Base-by-base conservation (phyloP, 352 stramenopile species). In the Phytophthora pseudosyringae region DNA sequence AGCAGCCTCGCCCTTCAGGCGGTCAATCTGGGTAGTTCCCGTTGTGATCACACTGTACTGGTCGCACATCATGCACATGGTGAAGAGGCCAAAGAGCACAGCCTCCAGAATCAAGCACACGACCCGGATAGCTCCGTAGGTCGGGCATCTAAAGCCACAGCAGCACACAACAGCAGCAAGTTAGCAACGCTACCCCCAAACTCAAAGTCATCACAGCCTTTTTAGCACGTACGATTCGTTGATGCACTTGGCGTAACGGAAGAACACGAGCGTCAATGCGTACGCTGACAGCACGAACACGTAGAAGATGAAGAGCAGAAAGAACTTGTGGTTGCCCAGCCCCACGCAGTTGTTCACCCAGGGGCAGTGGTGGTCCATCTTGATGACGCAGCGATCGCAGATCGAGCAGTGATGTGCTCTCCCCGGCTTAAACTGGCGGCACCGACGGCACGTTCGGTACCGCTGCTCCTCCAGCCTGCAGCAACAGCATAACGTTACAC, bases 311-410 rank as follows among this genome's bases (percentile, higher is more conserved):
- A 94, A 96, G 47, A 94, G 82, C 58, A 96, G 58, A 59, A 96
- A 96, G 65, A 95, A 95, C 82, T 99, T 99, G 92, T 99, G 97
- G 84, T 99, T 99, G 56, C 96, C 96, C 65, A 99, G 91, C 8
- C 97, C 98, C 53, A 99, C 97, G 75, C 97, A 99, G 86, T 99
- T 99, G 84, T 99, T 99, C 36, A 99, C 93, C 97, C 97, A 99
- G 25, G 97, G 97, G 76, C 97, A 99, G 75, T 99, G 96, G 92
- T 99, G 97, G 72, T 99, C 98, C 97, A 99, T 99, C 79, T 99
- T 98, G 58, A 99, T 93, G 52, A 99, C 93, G 59, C 96, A 99
- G 58, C 94, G 80, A 66, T 97, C 84, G 78, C 95, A 99, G 63
- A 99, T 97, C 50, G 89, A 98, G 81, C 97, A 99, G 76, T 99